Base-by-base conservation (phyloP, 2,329 filamentous ascomycete species). In the Lasiodiplodia sp. region DNA sequence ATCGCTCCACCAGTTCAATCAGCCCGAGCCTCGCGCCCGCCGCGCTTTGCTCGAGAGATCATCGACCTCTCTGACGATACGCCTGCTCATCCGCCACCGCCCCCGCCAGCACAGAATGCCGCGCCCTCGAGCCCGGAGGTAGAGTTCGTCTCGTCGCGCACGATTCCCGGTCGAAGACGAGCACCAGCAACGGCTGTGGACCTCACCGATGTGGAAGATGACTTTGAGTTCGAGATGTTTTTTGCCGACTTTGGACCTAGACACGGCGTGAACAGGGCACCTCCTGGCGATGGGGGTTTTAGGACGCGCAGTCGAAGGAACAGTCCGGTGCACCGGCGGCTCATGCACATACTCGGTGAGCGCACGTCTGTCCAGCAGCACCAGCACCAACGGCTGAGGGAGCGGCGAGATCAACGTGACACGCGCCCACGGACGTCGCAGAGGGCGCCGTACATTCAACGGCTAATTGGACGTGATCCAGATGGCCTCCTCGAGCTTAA, bases 41-140 rank as follows among this genome's bases (percentile, higher is more conserved):
- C 82, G 23, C 78, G 81, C 51, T 82, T 78, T 69, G 77, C 78
- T 25, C 76, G 81, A 69, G 78, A 82, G 25, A 82, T 82, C 38
- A 83, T 83, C 69, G 80, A 82, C 67, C 69, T 83, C 31, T 70
- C 82, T 21, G 83, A 82, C 65, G 78, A 80, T 18, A 77, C 78
- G n/a, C 38, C 69, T 67, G 47, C 47, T 73, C 67, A 56, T 69
- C 55, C 23, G 49, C 65, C 55, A 72, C 74, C 12, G 71, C 71
- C 70, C 75, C 8, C 71, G 69, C 1, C 44, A 25, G 25, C 21
- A 6, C 49, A 38, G n/a, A 56, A 56, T 23, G 44, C 40, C 11
- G 37, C 56, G 72, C 70, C 71, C 53, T 62, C 76, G 72, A 83
- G 80, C 53, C 84, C 84, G 2, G 86, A 87, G 63, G 81, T 88